phyloP scores from a whole-genome alignment of 805 yeast species.

The Candida silvicultrix region DNA sequence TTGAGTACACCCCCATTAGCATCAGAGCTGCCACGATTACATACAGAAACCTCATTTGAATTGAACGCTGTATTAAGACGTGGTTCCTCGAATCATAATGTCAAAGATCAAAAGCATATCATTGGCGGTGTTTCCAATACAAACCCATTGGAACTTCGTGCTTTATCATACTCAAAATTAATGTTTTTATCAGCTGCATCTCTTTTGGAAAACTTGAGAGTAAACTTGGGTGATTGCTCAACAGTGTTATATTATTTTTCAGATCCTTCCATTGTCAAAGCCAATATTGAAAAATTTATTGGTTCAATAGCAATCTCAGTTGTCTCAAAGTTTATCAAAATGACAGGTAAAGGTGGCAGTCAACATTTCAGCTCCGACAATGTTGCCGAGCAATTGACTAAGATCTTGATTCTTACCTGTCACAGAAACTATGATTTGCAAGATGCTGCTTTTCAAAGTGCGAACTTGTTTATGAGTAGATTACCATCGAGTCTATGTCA shows the following conservation, averaged over 20 bases:
- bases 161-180: conserved; percentile 64
- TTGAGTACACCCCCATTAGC: conserved; percentile 84
- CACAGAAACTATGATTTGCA: conserved; percentile 73
- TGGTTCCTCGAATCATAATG: conserved; percentile 78
- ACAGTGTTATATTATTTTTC: conserved; percentile 73
- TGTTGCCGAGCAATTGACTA: conserved; percentile 63
- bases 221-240: conserved; percentile 75
- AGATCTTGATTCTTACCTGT: conserved; percentile 64
- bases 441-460: conserved; percentile 70
- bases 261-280: conserved; percentile 73
- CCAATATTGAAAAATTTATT: conserved; percentile 63
- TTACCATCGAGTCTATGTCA: conserved; percentile 80
- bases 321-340: conserved; percentile 47
- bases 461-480: conserved; percentile 56
- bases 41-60: conserved; percentile 88
- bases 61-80: conserved; percentile 85
- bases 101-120: conserved; percentile 65
- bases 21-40: conserved; percentile 69
- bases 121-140: conserved; percentile 31
- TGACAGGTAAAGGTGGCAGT: conserved; percentile 42
- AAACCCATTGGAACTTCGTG: conserved; percentile 45
- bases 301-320: conserved; percentile 57
- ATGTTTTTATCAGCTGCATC: conserved; percentile 84
- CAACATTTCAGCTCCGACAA: conserved; percentile 50
- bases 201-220: conserved; percentile 73